Evolutionary conservation across 371 early-diverging fungal genomes (phyloP), one percentile per base, ranked within the genome.

Genomic region (Paraphysoderma sedebokerense): DNA sequence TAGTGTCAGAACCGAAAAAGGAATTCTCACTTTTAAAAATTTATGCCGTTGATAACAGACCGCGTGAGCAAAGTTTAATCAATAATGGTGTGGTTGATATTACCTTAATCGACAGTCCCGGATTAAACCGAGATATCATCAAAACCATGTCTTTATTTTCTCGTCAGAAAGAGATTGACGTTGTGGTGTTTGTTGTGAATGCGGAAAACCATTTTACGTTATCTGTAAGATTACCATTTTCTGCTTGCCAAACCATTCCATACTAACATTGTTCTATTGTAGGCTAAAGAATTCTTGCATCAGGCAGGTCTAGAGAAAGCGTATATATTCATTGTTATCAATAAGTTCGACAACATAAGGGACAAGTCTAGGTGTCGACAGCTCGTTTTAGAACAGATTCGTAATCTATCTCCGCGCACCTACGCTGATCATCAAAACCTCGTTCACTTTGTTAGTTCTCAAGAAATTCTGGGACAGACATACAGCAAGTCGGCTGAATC

Each of bases 191-290:
- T 76, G 89, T 93, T 13, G 92, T 98, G 38, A 88, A 88, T 57
- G 93, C 98, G 17, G 96, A 91, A 59, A 95, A 98, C 57, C 95
- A 93, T 61, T 93, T 98, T 56, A 98, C 98, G 2, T 76, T 93
- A 31, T 91, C 92, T 40, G 85, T 80, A 65, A 62, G 74, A 67
- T 17, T 42, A 23, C 11, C 22, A 54, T 48, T 19, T n/a, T 36
- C 19, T n/a, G 51, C 47, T 45, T 35, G 46, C 24, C 47, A 38
- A 54, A 54, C 30, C 11, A 51, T 54, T 39, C 24, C 19, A 50
- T 17, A 53, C 13, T 31, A 52, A 20, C 39, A 27, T 35, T 34
- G 15, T 48, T 12, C 24, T 39, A 50, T 48, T 36, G 38, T 42
- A 34, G 31, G 27, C 12, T 9, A 44, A 83, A 49, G 89, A 98